These are phyloP conservation scores for Brasilioporus rufonigricans DNA, from an alignment of 768 basidiomycete genomes.

Conservation along the genomic window DNA sequence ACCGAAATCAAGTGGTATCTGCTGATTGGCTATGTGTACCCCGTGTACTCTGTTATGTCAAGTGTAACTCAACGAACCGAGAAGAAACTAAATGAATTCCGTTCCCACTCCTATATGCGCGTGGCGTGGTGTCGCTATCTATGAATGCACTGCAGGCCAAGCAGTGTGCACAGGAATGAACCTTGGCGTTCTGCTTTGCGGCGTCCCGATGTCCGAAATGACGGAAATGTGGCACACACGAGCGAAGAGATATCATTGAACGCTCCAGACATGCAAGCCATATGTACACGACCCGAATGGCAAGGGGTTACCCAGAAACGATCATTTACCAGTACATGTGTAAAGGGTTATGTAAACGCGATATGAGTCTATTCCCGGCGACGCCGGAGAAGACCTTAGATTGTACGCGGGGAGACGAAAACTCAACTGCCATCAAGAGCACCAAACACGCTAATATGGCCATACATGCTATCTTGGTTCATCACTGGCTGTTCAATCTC, in stretches of 20 bases:
- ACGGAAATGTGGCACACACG: conserved; percentile 26
- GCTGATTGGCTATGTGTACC: not conserved
- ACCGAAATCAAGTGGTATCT: not conserved
- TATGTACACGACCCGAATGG: not conserved
- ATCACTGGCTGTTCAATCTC: conserved; percentile 10
- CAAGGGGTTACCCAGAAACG: conserved; percentile 1
- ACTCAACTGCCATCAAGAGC: conserved; percentile 10
- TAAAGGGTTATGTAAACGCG: conserved; percentile 5
- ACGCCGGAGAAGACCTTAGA: not conserved
- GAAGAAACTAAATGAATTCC: conserved; percentile 9
- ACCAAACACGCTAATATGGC: conserved; percentile 8
- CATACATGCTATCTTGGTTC: conserved; percentile 8
- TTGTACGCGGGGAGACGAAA: not conserved
- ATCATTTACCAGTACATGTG: not conserved
- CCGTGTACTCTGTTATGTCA: not conserved
- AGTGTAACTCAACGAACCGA: conserved; percentile 18
- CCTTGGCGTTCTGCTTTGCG: not conserved
- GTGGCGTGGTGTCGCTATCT: conserved; percentile 2
- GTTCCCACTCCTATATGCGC: conserved; percentile 6
- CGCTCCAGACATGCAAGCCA: not conserved
- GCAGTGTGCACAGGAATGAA: conserved; percentile 16
- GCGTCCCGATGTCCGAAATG: conserved; percentile 13
- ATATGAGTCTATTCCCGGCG: not conserved
- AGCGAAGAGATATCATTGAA: conserved; percentile 13
- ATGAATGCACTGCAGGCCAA: conserved; percentile 2